Base-by-base conservation (phyloP, 1,284 basidiomycete genomes). In the Malassezia japonica region DNA sequence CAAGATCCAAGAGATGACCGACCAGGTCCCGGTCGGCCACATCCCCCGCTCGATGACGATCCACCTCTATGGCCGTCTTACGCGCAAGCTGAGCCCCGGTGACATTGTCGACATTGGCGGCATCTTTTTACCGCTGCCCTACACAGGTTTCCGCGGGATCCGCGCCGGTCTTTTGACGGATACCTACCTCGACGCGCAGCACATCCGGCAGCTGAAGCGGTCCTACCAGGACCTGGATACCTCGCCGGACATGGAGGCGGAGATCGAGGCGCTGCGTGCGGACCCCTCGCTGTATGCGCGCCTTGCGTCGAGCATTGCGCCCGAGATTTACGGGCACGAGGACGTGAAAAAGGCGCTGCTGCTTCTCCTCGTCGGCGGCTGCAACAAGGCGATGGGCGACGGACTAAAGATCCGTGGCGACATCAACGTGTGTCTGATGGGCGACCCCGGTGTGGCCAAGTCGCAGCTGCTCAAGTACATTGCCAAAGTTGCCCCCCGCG, bases 371-470 rank as follows among this genome's bases (percentile, higher is more conserved):
- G 87, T 99, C 21, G 94, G 94, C 20, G 94, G 94, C 40, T 91
- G 92, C 1, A 91, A 86, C 48, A 98, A 98, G 76, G 79, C 81
- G 16, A 87, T 92, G 72, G 87, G 86, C 6, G 94, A 99, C 70
- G 94, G 94, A 4, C 90, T 99, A 88, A 95, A 88, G 76, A 98
- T 99, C 65, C 81, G 94, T 70, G 94, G 94, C 23, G 94, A 98
- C 74, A 80, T 99, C 75, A 98, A 99, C 67, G 79, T 99, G 21
- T 98, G 94, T 75, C 76, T 99, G 41, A 98, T 99, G 94, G 94
- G 94, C 65, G 94, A 99, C 75, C 94, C 94, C 43, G 94, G 94
- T 83, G 92, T 98, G 56, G 94, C 94, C 64, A 99, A 99, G 76
- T 95, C 90, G 24, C 94, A 98, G 74, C 73, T 98, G 48, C 80